Evolutionary conservation across 106 monocot species (phyloP), one percentile per base, ranked within the genome.

Genomic region (Iris macrosiphon): DNA sequence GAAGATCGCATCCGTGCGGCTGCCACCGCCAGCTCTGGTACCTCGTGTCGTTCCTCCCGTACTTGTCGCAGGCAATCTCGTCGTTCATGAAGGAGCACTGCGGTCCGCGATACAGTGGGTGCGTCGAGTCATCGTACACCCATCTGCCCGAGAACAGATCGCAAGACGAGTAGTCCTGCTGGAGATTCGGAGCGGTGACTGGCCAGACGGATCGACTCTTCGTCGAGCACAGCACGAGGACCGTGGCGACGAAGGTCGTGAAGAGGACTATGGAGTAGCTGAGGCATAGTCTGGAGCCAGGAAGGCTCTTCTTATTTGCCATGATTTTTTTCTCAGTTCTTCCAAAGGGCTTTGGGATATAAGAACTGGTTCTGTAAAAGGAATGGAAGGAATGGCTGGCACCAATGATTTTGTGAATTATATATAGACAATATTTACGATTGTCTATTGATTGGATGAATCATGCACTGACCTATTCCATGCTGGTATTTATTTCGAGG

Each of bases 1-100:
- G 73, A 15, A 83, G 59, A 18, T 69, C 45, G 45, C 82, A 83
- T 4, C 45, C 55, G 26, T 73, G 49, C 2, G 82, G 82, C 31
- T 73, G 82, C 82, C 82, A 83, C 31, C 77, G 64, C 82, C 82
- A 83, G 8, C 51, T 22, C 56, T 77, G 68, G 30, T 77, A 69
- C 55, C 28, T 53, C 15, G 24, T n/a, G 29, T 83, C 77, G 1
- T 42, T 77, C 65, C 82, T 65, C n/a, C 82, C 82, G 42, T 61
- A 83, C 65, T 74, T 83, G 4, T 77, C 77, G 44, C 82, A 77
- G 35, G 68, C 73, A 20, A 83, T 57, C 52, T 83, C 77, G 29
- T 72, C 73, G 31, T 70, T 41, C 63, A 77, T 73, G 55, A 49
- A 83, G 15, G 63, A 32, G 57, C 77, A 83, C 7, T 10, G 23